phyloP scores from a whole-genome alignment of 441 rosid species.

The Adansonia gregorii region DNA sequence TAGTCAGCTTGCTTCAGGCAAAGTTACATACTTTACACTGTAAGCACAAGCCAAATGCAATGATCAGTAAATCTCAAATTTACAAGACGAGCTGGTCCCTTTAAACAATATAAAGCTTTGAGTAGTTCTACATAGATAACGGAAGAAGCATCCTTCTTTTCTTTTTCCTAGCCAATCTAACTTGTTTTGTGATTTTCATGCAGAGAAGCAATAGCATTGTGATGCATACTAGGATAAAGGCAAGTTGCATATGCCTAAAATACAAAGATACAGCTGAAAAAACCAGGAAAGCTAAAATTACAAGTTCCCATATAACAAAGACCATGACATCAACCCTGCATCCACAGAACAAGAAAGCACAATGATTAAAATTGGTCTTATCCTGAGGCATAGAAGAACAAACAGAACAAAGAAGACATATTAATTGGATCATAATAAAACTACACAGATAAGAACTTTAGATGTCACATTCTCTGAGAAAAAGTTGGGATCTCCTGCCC shows the following conservation, averaged over 20 bases:
- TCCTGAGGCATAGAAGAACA: background rate
- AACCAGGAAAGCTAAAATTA: conserved; percentile 81
- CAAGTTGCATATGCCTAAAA: conserved; percentile 70
- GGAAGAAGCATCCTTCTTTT: conserved; percentile 99
- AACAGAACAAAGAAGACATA: conserved; percentile 6
- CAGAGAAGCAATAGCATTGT: conserved; percentile 71
- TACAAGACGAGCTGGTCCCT: conserved; percentile 32
- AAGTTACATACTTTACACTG: conserved; percentile 25
- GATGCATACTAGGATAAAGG: conserved; percentile 68
- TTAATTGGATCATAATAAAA: background rate
- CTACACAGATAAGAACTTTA: background rate
- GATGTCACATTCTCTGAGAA: conserved; percentile 3
- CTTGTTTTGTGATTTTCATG: conserved; percentile 86
- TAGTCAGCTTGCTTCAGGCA: background rate
- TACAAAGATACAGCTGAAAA: conserved; percentile 91
- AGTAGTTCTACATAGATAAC: conserved; percentile 70
- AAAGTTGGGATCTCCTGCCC: background rate
- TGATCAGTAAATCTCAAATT: conserved; percentile 32
- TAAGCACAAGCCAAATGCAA: conserved; percentile 20
- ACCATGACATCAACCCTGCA: conserved; percentile 91
- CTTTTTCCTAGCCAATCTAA: conserved; percentile 77
- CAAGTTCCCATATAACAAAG: conserved; percentile 89
- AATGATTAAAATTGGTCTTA: conserved; percentile 15
- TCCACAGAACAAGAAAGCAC: conserved; percentile 26
- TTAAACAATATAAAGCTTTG: conserved; percentile 28